Conservation (phyloP, 2,329 filamentous ascomycete species). For the Pseudogymnoascus sp. region DNA sequence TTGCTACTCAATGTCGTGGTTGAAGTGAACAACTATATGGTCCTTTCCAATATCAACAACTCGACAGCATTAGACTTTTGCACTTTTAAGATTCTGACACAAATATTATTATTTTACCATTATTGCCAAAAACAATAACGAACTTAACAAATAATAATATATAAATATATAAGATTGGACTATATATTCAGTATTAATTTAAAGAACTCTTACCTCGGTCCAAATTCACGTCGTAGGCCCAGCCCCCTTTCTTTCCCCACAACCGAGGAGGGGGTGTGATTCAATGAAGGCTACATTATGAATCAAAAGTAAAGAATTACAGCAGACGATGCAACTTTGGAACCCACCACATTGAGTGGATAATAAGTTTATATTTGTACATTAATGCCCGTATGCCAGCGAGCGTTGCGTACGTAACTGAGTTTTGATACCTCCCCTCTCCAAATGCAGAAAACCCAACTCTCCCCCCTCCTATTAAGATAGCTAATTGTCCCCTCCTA, state of each 20-base stretch:
- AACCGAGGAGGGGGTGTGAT: not conserved
- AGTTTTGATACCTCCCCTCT: not conserved
- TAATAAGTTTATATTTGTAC: not conserved
- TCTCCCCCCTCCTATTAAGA: not conserved
- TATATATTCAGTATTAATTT: not conserved
- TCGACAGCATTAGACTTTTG: too few species aligned
- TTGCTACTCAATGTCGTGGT: too few species aligned
- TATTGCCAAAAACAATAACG: not conserved
- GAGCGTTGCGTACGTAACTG: not conserved
- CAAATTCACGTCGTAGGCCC: not conserved
- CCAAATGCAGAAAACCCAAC: slow-evolving; percentile 3
- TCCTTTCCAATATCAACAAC: too few species aligned
- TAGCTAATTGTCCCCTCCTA: not conserved
- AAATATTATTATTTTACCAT: not conserved
- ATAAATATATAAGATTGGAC: not conserved
- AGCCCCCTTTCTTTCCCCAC: too few species aligned
- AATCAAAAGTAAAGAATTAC: not conserved
- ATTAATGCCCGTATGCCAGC: slow-evolving; percentile 2
- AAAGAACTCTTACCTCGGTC: not conserved
- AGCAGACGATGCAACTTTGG: not conserved
- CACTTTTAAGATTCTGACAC: too few species aligned
- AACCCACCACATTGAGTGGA: not conserved
- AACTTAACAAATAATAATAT: not conserved
- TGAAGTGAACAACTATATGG: too few species aligned
- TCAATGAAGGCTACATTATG: not conserved